Base-by-base conservation (phyloP, 176 grass and related monocot species). In the Echinochloa phyllopogon region DNA sequence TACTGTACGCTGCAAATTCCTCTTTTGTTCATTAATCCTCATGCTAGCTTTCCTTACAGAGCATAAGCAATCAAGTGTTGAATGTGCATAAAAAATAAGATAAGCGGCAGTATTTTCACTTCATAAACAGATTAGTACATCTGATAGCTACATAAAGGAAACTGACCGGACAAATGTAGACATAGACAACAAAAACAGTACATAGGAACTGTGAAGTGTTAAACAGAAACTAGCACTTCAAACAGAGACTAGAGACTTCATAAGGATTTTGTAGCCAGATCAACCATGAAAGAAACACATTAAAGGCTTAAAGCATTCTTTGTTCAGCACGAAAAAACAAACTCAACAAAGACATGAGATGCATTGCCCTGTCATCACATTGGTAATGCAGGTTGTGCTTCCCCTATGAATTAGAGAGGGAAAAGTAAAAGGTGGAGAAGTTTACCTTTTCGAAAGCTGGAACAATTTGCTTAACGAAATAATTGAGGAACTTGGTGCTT, bases 381-480 rank as follows among this genome's bases (percentile, higher is more conserved):
- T 20, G 13, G 45, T 65, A 17, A 81, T 24, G 47, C 20, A 56
- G 24, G 67, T 24, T 56, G 20, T 58, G 65, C 21, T 79, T 87
- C 72, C 45, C 36, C 50, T 43, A 80, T 50, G 3, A 59, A 83
- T 56, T 27, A 58, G 78, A 66, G 55, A 27, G 75, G 17, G 25
- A 6, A 84, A 90, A 17, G 43, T 64, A 90, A 40, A 79, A 74
- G 66, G 66, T 90, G n/a, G 49, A 78, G 39, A 21, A 25, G 48
- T 39, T 86, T 94, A 99, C 97, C 97, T 96, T 99, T 69, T 99
- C 97, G 58, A 99, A 94, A 72, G 94, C 90, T 91, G 91, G 97
- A 55, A 99, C 67, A 16, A 99, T 96, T 85, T 99, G 94, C 84
- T 94, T 96, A 88, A 92, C 86, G 1, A 95, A 91, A 81, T 94